phyloP scores from a whole-genome alignment of 805 yeast species.

The Candida yuanshanica region DNA sequence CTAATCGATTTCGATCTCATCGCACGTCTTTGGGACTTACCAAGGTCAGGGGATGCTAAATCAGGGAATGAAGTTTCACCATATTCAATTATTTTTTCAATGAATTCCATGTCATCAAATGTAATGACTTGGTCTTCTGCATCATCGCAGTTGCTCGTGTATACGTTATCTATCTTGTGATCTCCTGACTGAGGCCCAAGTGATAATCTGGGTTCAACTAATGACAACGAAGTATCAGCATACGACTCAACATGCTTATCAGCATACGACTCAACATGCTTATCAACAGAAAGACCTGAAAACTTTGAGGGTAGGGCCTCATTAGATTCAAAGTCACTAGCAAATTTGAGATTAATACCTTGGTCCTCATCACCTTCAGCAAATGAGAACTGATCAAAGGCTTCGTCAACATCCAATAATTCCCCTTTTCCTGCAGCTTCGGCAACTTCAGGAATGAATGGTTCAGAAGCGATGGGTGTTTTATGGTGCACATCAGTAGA shows the following conservation, averaged over 20 bases:
- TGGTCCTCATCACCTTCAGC: slow-evolving; percentile 21
- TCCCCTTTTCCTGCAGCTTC: neutral
- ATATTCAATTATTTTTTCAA: slow-evolving; percentile 33
- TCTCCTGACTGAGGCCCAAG: too few species aligned
- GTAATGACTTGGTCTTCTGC: slow-evolving; percentile 10
- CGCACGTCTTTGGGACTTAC: slow-evolving; percentile 24
- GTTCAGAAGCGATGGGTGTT: too few species aligned
- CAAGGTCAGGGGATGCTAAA: slow-evolving; percentile 24
- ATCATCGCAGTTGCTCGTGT: slow-evolving; percentile 4
- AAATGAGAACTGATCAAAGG: slow-evolving; percentile 19
- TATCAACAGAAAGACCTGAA: slow-evolving; percentile 6
- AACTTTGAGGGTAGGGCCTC: slow-evolving; percentile 10
- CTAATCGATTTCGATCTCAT: slow-evolving; percentile 31
- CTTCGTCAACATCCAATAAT: neutral
- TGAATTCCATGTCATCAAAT: slow-evolving; percentile 31
- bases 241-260: neutral
- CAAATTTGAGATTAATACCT: slow-evolving; percentile 9
- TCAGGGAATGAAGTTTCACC: slow-evolving; percentile 37
- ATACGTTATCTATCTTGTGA: slow-evolving; percentile 11
- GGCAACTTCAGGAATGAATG: too few species aligned
- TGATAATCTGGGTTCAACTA: neutral
- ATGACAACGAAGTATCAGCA: neutral
- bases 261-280: neutral
- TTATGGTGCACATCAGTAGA: too few species aligned
- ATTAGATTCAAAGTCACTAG: slow-evolving; percentile 10